Evolutionary conservation across 2,329 filamentous ascomycete genomes (phyloP).

Genomic region (Aspergillus brasiliensis): DNA sequence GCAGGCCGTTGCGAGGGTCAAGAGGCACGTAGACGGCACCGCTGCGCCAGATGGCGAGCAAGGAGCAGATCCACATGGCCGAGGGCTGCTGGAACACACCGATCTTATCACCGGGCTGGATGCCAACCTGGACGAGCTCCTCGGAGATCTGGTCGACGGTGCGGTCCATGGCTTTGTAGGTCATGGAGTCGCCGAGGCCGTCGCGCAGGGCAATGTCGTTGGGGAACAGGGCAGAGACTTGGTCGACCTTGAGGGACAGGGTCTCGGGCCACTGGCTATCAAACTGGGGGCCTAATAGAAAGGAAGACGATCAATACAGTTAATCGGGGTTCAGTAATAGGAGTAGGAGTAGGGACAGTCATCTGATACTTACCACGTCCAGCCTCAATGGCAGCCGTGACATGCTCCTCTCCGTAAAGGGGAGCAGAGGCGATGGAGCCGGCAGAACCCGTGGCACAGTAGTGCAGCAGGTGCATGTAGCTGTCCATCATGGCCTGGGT

Average conservation of each 20-base stretch:
- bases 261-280: background rate
- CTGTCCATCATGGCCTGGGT: too few relatives aligned
- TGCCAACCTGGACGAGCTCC: background rate
- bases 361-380: background rate
- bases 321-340: background rate
- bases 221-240: background rate
- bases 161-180: background rate
- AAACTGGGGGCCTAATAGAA: background rate
- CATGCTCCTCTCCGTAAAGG: background rate
- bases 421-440: background rate
- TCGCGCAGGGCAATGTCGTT: background rate
- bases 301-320: too few relatives aligned
- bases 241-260: background rate
- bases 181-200: background rate
- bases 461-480: too few relatives aligned
- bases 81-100: slow-evolving; percentile 1
- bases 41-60: slow-evolving; percentile 35
- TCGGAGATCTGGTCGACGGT: background rate
- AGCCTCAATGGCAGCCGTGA: background rate
- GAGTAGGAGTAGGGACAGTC: too few relatives aligned
- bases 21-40: slow-evolving; percentile 40
- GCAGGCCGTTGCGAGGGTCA: slow-evolving; percentile 28
- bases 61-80: slow-evolving; percentile 29
- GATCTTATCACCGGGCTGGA: background rate
- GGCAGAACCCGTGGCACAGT: too few relatives aligned